Conservation (phyloP, 192 early-diverging fungal species). For the Entomortierella parvispora region DNA sequence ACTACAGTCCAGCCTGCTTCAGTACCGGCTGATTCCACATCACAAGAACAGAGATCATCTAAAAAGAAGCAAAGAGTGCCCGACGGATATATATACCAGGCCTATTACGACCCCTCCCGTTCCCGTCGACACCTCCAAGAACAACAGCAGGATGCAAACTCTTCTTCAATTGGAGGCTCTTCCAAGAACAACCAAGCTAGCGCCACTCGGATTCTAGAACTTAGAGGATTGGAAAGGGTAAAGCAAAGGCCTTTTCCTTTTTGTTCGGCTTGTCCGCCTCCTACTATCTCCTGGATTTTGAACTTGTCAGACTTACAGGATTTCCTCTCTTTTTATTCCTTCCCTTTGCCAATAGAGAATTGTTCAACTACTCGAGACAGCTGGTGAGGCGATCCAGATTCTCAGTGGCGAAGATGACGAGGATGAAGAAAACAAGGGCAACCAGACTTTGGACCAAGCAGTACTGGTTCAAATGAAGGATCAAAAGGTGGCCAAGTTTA, state of each 20-base stretch:
- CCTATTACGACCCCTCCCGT: slow-evolving; percentile 14
- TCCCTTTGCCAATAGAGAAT: slow-evolving; percentile 36
- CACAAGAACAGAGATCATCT: neutral
- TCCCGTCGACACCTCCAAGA: neutral
- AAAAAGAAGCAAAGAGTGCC: slow-evolving; percentile 14
- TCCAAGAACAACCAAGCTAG: slow-evolving; percentile 16
- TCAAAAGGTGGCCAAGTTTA: slow-evolving; percentile 36
- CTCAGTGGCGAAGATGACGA: slow-evolving; percentile 39
- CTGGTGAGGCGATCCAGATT: slow-evolving; percentile 50
- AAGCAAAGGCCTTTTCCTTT: neutral
- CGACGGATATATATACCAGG: slow-evolving; percentile 51
- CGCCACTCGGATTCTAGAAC: slow-evolving; percentile 39
- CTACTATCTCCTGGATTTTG: no score
- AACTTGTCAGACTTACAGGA: no score
- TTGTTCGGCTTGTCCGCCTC: neutral
- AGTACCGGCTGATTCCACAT: neutral
- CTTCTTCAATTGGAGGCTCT: neutral
- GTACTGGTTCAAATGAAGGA: no score
- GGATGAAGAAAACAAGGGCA: slow-evolving; percentile 13
- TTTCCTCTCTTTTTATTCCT: neutral
- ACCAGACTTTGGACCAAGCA: neutral
- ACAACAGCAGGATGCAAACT: neutral
- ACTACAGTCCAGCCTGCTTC: neutral
- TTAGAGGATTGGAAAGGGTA: slow-evolving; percentile 44
- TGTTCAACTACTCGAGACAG: slow-evolving; percentile 48